These are phyloP conservation scores for Phyllosticta citrichinensis DNA, from an alignment of 2,329 filamentous ascomycete genomes.

Conservation along the genomic window DNA sequence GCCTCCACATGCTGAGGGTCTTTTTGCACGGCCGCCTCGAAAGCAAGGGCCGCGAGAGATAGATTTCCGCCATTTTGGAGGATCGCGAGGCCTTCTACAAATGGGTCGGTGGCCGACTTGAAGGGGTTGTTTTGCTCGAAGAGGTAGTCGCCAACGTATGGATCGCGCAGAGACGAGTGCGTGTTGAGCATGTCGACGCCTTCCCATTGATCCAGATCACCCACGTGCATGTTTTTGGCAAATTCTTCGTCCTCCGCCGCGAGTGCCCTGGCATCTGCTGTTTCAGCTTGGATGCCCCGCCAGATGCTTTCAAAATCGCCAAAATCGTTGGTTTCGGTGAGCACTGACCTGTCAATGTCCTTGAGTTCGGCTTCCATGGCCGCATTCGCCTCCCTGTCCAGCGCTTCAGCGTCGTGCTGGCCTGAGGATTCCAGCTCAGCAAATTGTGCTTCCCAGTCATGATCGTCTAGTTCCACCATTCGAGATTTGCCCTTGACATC, in stretches of 20 bases:
- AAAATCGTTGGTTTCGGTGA: conserved; percentile 64
- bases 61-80: conserved; percentile 91
- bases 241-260: conserved; percentile 52
- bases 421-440: conserved; percentile 69
- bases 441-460: conserved; percentile 95
- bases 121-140: conserved; percentile 95
- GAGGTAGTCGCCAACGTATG: conserved; percentile 77
- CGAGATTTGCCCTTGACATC: conserved; percentile 74
- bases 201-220: conserved; percentile 73
- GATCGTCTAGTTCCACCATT: conserved; percentile 84
- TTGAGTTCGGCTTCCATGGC: conserved; percentile 81
- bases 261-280: conserved; percentile 58
- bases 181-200: conserved; percentile 61
- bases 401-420: conserved; percentile 38
- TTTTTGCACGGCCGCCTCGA: conserved; percentile 90
- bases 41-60: conserved; percentile 83
- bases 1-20: conserved; percentile 80
- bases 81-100: conserved; percentile 86
- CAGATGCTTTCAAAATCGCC: conserved; percentile 87
- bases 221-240: conserved; percentile 50
- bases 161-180: conserved; percentile 59
- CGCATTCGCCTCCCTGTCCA: conserved; percentile 55
- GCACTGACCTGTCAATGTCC: conserved; percentile 74
- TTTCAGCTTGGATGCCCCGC: conserved; percentile 71
- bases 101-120: conserved; percentile 69